These are phyloP conservation scores for Piromyces sp. DNA, from an alignment of 192 early-diverging fungal genomes.

Conservation along the genomic window DNA sequence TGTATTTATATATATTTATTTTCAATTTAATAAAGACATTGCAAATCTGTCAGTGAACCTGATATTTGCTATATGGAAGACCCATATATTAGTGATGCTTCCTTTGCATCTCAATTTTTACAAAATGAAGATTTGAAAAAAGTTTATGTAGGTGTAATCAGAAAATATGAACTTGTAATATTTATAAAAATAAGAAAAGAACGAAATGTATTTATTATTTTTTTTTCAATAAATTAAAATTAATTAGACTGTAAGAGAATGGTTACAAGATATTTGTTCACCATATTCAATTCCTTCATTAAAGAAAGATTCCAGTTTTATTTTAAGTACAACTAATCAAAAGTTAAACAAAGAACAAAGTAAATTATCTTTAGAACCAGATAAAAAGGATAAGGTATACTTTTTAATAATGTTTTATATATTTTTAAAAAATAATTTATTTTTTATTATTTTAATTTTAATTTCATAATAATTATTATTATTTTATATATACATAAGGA, in stretches of 20 bases:
- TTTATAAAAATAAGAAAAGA: no score
- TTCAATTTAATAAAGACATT: background rate
- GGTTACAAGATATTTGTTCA: background rate
- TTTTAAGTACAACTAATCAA: background rate
- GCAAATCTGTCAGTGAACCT: background rate
- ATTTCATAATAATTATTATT: no score
- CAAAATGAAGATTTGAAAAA: background rate
- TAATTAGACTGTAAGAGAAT: background rate
- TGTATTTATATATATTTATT: no score
- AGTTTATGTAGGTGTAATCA: background rate
- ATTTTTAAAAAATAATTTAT: no score
- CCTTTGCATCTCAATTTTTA: background rate
- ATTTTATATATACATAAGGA: background rate
- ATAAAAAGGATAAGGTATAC: background rate
- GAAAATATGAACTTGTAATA: no score
- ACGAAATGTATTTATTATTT: no score
- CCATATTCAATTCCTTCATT: background rate
- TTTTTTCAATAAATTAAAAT: no score
- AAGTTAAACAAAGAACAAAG: background rate
- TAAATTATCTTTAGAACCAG: background rate
- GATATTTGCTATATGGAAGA: background rate
- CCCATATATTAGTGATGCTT: background rate
- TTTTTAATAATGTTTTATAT: no score
- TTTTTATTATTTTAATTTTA: no score
- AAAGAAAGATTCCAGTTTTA: background rate